Conservation (phyloP, 176 grass and related monocot genomes). For the Aegilops bicornis region DNA sequence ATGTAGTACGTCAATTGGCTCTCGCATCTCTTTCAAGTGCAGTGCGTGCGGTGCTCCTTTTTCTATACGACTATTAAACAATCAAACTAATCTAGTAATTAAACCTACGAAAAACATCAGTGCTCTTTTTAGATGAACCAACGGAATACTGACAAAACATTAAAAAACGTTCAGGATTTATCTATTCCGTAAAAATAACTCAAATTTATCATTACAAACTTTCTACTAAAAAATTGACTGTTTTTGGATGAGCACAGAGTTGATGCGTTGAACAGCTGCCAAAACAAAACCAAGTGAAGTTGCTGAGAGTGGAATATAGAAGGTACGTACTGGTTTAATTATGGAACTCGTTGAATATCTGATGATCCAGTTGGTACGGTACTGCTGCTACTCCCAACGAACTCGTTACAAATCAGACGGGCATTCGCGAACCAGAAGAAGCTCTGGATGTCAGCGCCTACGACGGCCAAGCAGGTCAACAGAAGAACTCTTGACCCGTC, state of each 20-base stretch:
- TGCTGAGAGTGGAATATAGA: neutral
- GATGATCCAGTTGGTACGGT: neutral
- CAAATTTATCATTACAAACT: no score
- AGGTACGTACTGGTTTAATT: no score
- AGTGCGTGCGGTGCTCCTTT: neutral
- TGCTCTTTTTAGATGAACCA: no score
- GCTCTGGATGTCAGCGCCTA: neutral
- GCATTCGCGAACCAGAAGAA: neutral
- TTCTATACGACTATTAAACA: no score
- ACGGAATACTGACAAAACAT: no score
- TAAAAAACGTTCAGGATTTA: no score
- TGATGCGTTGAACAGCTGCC: neutral
- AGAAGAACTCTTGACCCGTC: neutral
- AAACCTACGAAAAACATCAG: neutral
- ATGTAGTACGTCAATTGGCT: neutral
- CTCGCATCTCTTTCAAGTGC: no score
- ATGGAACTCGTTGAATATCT: neutral
- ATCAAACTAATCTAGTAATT: no score
- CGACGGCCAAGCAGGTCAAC: neutral
- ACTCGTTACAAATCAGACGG: neutral
- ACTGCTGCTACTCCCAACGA: neutral
- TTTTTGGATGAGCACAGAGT: neutral
- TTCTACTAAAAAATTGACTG: neutral
- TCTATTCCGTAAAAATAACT: no score
- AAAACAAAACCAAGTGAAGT: no score